Evolutionary conservation across 768 basidiomycete species (phyloP).

Genomic region (Pulveroboletus ravenelii): DNA sequence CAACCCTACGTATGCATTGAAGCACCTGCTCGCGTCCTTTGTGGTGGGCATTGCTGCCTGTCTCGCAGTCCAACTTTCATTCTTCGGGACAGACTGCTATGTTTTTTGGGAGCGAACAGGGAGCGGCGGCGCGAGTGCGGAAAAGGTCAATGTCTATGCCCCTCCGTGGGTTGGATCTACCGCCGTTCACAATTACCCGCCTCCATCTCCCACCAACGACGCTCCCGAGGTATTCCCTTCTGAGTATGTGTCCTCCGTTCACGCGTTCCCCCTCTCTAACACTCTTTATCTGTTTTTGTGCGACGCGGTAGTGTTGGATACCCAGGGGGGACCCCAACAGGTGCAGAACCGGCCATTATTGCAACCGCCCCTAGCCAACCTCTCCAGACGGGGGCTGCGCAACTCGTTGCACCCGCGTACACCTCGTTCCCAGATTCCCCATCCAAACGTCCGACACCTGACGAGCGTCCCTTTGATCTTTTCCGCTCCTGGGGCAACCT

Average conservation of each 20-base stretch:
- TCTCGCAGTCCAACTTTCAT: conserved; percentile 44
- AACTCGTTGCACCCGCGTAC: conserved; percentile 51
- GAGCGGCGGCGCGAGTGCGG: background rate
- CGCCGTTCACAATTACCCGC: conserved; percentile 64
- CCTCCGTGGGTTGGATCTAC: conserved; percentile 72
- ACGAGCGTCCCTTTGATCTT: conserved; percentile 50
- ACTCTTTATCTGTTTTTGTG: background rate
- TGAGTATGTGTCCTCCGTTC: conserved; percentile 22
- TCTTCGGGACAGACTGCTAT: conserved; percentile 33
- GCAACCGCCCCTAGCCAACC: conserved; percentile 77
- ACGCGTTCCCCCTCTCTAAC: background rate
- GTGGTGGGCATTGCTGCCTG: conserved; percentile 49
- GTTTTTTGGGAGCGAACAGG: conserved; percentile 8
- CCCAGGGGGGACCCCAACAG: conserved; percentile 73
- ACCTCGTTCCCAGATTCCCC: conserved; percentile 19
- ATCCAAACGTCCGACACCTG: conserved; percentile 1
- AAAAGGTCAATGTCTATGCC: conserved; percentile 39
- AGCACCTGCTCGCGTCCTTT: conserved; percentile 48
- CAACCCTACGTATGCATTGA: conserved; percentile 9
- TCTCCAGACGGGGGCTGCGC: conserved; percentile 62
- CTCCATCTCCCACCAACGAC: conserved; percentile 66
- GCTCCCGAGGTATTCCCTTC: conserved; percentile 73
- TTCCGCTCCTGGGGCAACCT: conserved; percentile 82
- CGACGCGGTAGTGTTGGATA: conserved; percentile 51
- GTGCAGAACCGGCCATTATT: conserved; percentile 69